Base-by-base conservation (phyloP, 2,329 filamentous ascomycete species). In the Ceratocystis huliohia region DNA sequence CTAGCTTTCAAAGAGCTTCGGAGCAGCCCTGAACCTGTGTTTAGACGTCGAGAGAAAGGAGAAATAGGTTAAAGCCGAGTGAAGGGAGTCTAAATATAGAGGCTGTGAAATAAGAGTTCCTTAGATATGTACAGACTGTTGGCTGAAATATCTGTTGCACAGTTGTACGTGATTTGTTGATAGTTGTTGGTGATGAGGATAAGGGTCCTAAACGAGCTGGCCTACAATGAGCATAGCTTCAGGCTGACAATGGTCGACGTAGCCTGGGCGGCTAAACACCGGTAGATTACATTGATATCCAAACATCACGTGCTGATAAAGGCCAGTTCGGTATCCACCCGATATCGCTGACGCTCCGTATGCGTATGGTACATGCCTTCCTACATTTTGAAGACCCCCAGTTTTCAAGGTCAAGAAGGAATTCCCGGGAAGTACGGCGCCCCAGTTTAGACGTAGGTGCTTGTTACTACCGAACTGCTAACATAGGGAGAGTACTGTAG, bases 201-300 rank as follows among this genome's bases (percentile, higher is more conserved):
- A 8, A 59, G 20, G 5, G 33, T 37, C 17, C 17, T 37, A 20
- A 33, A n/a, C 13, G 20, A 28, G 25, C 48, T 37, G 17, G n/a
- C 48, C n/a, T 33, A 28, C 22, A 50, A 28, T 13, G 33, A 28
- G 59, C 45, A 44, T 65, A 68, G 66, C 66, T 68, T 68, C 66
- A 68, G 66, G 66, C 66, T 68, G 66, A 68, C 66, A 65, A 63
- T 17, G 6, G 65, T 50, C 65, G 65, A 67, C 62, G 65, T 67
- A 67, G 65, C 65, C 65, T 67, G 30, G 22, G 13, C 53, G 65
- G 61, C 41, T 67, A 67, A 64, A 61, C 2, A 4, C 13, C 56
- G 65, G 59, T 30, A 46, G 13, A 5, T 22, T 1, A 13, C 7
- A 22, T n/a, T 17, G 25, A n/a, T 17, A 17, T 15, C 10, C 5